Evolutionary conservation across 257 asterid genomes (phyloP), one percentile per base, ranked within the genome.

Genomic region (Solanum dulcamara): DNA sequence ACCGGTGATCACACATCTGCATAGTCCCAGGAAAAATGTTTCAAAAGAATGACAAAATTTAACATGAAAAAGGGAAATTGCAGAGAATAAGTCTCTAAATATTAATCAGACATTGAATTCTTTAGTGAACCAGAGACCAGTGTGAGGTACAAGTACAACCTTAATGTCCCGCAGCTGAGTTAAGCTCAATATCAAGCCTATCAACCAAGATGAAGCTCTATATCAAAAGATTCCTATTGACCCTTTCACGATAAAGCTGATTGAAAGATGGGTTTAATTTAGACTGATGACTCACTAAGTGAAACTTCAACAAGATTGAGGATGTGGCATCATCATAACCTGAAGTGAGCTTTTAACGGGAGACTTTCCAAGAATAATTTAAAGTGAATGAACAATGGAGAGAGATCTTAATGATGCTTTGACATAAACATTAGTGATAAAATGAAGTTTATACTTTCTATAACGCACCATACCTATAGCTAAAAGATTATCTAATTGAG

Each of bases 1-100:
- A 24, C 98, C 98, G 81, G 98, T 97, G 83, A 97, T 95, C 81
- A 93, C 96, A 85, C 99, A 97, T 86, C 99, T 97, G 94, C 92
- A 91, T 80, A 82, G 83, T 46, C 60, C 50, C 70, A 66, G 81
- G 24, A 30, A 62, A n/a, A 57, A 17, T 28, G 18, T 79, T 18
- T 79, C 59, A 50, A 9, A 48, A 48, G 59, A 79, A 9, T 17
- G 30, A 48, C 11, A 50, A 30, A 24, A 6, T 17, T 79, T 30
- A 48, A 32, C 20, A 79, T 17, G 64, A 30, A 79, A 17, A 30
- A 28, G 1, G 64, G 64, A 48, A 79, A 79, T 48, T 79, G 83
- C 44, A 79, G 59, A 79, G 59, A 8, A 17, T 18, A 48, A 9
- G 40, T 10, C 30, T 79, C 66, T 30, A 79, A 32, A 79, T 46